phyloP scores from a whole-genome alignment of 345 rosid species.

The Punica granatum region DNA sequence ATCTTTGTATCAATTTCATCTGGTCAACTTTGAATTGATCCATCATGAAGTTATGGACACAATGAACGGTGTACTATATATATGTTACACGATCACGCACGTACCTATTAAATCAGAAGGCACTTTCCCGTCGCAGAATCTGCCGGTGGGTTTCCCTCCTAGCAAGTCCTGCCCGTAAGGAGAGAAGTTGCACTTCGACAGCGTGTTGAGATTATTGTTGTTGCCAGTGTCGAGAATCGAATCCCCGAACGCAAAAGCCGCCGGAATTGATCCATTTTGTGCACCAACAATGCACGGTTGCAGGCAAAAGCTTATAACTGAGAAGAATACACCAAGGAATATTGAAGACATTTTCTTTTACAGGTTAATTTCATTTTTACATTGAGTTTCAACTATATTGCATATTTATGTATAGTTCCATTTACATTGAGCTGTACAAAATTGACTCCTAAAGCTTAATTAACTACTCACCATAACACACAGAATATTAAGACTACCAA shows the following conservation, averaged over 20 bases:
- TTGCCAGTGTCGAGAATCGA: constrained; percentile 38
- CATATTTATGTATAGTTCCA: too few species aligned
- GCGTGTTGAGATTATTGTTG: constrained; percentile 18
- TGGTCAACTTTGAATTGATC: background rate
- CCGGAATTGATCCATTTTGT: constrained; percentile 6
- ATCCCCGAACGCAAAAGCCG: constrained; percentile 36
- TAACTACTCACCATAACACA: too few species aligned
- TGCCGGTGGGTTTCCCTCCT: constrained; percentile 25
- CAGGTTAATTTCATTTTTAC: too few species aligned
- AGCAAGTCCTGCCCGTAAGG: constrained; percentile 36
- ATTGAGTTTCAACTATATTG: too few species aligned
- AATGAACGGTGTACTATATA: too few species aligned
- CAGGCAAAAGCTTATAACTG: background rate
- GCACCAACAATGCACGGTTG: background rate
- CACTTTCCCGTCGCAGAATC: constrained; percentile 33
- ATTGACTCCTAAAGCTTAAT: too few species aligned
- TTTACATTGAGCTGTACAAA: too few species aligned
- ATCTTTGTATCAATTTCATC: background rate
- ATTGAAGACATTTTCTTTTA: background rate
- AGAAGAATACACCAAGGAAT: background rate
- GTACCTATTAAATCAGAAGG: constrained; percentile 31
- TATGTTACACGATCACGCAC: too few species aligned
- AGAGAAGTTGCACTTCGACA: constrained; percentile 28
- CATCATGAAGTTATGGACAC: background rate
- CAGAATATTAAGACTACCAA: too few species aligned